A percentile compares a stretch with the other conserved stretches of the same genome.
Conservation (phyloP, 129 eudicot genomes). For the Artemisia tridentata region DNA sequence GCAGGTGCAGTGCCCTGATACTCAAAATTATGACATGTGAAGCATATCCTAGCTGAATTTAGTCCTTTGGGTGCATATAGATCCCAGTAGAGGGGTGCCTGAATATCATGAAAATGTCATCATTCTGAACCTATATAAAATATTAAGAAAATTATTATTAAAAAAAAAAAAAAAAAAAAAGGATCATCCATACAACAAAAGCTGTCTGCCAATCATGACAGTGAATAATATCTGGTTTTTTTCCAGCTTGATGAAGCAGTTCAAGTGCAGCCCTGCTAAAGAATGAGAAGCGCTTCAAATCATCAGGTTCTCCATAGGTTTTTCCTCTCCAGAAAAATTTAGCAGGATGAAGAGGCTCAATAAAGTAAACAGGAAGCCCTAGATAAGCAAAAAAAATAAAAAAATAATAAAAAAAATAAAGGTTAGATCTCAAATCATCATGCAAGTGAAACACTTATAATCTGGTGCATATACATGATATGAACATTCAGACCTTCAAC, state of each 20-base stretch:
- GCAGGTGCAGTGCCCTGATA: conserved; percentile 95
- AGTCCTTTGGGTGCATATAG: conserved; percentile 89
- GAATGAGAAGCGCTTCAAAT: conserved; percentile 89
- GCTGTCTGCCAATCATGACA: conserved; percentile 99
- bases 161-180: background rate
- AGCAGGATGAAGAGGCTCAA: conserved; percentile 93
- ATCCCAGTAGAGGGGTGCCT: conserved; percentile 99
- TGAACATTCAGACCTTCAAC: conserved; percentile 68
- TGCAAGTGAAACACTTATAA: background rate
- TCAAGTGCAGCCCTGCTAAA: conserved; percentile 99
- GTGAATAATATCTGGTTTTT: conserved; percentile 94
- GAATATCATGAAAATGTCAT: conserved; percentile 9
- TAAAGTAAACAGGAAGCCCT: conserved; percentile 98
- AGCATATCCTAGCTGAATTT: conserved; percentile 90
- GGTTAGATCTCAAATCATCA: background rate
- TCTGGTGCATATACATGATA: conserved; percentile 9
- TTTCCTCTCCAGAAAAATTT: conserved; percentile 95
- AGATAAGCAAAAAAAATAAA: conserved; percentile 11
- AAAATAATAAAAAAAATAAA: background rate
- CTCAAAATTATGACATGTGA: conserved; percentile 98
- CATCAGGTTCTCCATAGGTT: conserved; percentile 86
- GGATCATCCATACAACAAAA: conserved; percentile 68
- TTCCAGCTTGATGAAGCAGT: conserved; percentile 82
- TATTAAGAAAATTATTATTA: background rate
- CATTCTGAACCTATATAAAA: background rate